Conservation (phyloP, 176 grass and related monocot genomes). For the Musa acuminata region DNA sequence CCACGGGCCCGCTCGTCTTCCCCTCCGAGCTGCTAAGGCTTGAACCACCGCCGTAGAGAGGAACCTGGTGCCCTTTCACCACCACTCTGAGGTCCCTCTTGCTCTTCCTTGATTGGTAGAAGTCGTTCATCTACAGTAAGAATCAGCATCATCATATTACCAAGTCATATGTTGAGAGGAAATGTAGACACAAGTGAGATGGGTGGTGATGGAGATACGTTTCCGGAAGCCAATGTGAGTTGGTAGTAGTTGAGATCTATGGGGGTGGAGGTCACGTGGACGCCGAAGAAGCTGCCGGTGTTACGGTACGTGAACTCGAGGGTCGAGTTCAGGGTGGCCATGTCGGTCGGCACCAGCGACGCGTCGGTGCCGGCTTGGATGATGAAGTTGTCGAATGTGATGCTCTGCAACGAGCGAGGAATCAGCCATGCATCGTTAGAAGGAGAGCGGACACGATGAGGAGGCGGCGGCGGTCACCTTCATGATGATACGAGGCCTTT, state of each 20-base stretch:
- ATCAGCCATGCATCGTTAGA: background rate
- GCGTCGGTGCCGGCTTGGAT: slow-evolving; percentile 96
- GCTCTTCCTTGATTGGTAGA: slow-evolving; percentile 85
- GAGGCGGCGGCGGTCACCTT: slow-evolving; percentile 24
- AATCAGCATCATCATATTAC: too few species aligned
- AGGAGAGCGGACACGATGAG: too few species aligned
- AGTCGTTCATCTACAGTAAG: slow-evolving; percentile 47
- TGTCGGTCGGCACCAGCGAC: slow-evolving; percentile 84
- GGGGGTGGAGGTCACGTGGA: slow-evolving; percentile 51
- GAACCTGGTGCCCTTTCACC: slow-evolving; percentile 63
- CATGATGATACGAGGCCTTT: slow-evolving; percentile 55
- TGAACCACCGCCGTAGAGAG: slow-evolving; percentile 71
- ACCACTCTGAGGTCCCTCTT: slow-evolving; percentile 42
- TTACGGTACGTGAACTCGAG: slow-evolving; percentile 75
- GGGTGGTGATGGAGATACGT: slow-evolving; percentile 23
- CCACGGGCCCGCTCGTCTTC: slow-evolving; percentile 44
- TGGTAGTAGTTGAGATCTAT: slow-evolving; percentile 58
- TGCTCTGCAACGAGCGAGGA: slow-evolving; percentile 33
- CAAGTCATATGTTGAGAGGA: too few species aligned
- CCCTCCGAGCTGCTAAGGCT: slow-evolving; percentile 34
- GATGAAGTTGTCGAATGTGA: slow-evolving; percentile 68
- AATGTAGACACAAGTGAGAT: too few species aligned
- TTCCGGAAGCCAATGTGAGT: slow-evolving; percentile 48
- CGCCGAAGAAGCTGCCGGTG: slow-evolving; percentile 86
- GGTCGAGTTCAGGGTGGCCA: slow-evolving; percentile 74